These are phyloP conservation scores for Umbellularia californica DNA, from an alignment of 164 flowering plant species.

Conservation along the genomic window DNA sequence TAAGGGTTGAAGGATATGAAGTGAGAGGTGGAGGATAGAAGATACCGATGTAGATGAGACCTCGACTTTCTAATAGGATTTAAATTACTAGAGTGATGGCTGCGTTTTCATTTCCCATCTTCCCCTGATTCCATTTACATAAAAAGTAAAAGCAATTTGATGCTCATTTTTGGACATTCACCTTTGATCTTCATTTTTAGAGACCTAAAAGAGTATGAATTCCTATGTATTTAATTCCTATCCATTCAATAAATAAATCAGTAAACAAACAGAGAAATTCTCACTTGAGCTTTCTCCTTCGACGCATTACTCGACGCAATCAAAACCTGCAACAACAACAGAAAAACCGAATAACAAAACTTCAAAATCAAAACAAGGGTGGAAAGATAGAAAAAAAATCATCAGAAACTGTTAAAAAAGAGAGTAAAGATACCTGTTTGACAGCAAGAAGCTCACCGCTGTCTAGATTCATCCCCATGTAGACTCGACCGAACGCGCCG, in stretches of 20 bases:
- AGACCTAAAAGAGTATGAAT: too few relatives aligned
- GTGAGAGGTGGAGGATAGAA: too few relatives aligned
- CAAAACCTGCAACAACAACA: conserved; percentile 37
- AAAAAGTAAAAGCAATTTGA: too few relatives aligned
- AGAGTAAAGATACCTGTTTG: conserved; percentile 48
- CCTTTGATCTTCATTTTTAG: too few relatives aligned
- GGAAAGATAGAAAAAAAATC: background rate
- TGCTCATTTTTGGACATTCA: too few relatives aligned
- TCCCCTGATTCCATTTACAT: too few relatives aligned
- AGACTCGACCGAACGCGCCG: conserved; percentile 89
- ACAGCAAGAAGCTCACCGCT: conserved; percentile 95
- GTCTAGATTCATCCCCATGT: conserved; percentile 97
- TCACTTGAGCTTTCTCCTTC: conserved; percentile 59
- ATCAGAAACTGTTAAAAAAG: background rate
- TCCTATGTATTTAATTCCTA: too few relatives aligned
- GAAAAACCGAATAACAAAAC: conserved; percentile 1
- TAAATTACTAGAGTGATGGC: too few relatives aligned
- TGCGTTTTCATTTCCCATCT: too few relatives aligned
- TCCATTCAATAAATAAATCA: background rate
- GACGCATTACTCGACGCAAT: conserved; percentile 49
- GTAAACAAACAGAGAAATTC: background rate
- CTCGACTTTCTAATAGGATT: too few relatives aligned
- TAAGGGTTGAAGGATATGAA: too few relatives aligned
- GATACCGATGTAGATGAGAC: too few relatives aligned
- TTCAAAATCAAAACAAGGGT: background rate